Evolutionary conservation across 2,329 filamentous ascomycete genomes (phyloP), one percentile per base, ranked within the genome.

Genomic region (Exophiala lecanii-corni): DNA sequence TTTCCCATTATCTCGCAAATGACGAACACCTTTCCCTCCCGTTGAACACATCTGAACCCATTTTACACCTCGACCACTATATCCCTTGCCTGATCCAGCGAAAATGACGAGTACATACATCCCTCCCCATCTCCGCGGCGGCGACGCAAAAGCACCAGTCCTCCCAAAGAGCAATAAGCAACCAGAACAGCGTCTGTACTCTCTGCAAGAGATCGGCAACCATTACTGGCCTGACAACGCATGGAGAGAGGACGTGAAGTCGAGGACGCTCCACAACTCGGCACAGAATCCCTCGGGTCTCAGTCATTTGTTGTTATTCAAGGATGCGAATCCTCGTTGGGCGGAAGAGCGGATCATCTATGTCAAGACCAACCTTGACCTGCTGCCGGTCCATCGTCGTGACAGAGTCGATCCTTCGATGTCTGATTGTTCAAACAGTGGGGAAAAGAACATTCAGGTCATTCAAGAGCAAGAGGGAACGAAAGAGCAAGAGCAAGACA

Each of bases 251-350:
- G 23, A 26, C 7, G 12, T 7, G 7, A 6, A 6, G 7, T 26
- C 23, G 6, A 12, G 7, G 7, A 53, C 50, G 13, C 39, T 55
- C 4, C 50, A 51, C 38, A 49, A 42, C 28, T 44, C 45, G 3
- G 45, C 32, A 20, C 16, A 32, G 12, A 26, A 39, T 10, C 48
- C 47, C 2, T 38, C 49, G 4, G 36, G 21, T 4, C 36, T 50
- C 3, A 42, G 42, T 5, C 48, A 51, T 25, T 23, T 58, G 10
- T 15, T 53, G 23, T 37, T 55, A 12, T 51, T 53, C 42, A 23
- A 36, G 7, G 41, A 41, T 12, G 47, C 50, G 3, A 39, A 53
- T 38, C 52, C 52, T 13, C 41, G 44, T 7, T 55, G 47, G 50
- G 16, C 34, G 6, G 9, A 36, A 4, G 39, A 46, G 33, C 10